Conservation (phyloP, 1,139 yeast genomes). For the Saccharomyces hybrid region DNA sequence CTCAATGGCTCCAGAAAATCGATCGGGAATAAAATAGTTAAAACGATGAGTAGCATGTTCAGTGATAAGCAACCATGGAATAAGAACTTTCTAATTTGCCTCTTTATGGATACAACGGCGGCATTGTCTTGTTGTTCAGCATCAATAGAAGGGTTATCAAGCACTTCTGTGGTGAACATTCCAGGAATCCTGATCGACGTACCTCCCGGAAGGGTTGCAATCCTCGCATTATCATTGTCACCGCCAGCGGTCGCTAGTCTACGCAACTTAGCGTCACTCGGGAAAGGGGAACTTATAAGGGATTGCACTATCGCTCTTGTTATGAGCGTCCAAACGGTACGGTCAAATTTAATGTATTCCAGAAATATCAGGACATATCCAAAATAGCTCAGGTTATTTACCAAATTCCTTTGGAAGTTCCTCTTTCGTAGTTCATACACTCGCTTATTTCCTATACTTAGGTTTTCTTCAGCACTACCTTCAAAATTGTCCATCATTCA, state of each 20-base stretch:
- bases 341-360: conserved; percentile 27
- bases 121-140: background rate
- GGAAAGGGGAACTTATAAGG: conserved; percentile 33
- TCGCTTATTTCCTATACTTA: conserved; percentile 8
- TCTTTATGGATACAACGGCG: conserved; percentile 21
- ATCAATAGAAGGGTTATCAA: background rate
- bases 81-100: conserved; percentile 21
- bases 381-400: conserved; percentile 16
- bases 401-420: conserved; percentile 22
- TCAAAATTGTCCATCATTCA: background rate
- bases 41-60: conserved; percentile 25
- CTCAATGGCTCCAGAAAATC: conserved; percentile 17
- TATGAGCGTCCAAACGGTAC: conserved; percentile 18
- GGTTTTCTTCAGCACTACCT: background rate
- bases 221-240: conserved; percentile 15
- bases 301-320: conserved; percentile 28
- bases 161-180: conserved; percentile 15
- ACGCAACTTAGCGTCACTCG: conserved; percentile 19
- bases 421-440: conserved; percentile 22
- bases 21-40: conserved; percentile 24
- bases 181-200: conserved; percentile 20
- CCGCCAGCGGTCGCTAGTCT: conserved; percentile 17
- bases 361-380: conserved; percentile 23
- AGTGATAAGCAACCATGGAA: conserved; percentile 25
- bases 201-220: conserved; percentile 4